Percentiles rank a stretch among this genome's conserved stretches.
Conservation (phyloP, 1,284 basidiomycete species). For the Irpex rosettiformis region DNA sequence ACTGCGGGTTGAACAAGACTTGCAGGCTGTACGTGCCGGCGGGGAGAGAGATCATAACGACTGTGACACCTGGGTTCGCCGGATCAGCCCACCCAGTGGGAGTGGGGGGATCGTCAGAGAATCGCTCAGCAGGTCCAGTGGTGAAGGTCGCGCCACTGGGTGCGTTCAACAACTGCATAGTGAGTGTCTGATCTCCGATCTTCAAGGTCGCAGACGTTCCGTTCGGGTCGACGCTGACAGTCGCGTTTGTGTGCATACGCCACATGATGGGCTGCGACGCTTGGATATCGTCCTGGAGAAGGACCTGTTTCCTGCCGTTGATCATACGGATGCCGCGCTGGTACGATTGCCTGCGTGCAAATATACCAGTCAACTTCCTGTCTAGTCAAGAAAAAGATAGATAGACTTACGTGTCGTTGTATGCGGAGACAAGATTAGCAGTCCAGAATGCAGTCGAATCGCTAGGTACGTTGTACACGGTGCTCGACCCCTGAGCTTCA, state of each 20-base stretch:
- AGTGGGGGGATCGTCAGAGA: slow-evolving; percentile 59
- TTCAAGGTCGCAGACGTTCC: slow-evolving; percentile 63
- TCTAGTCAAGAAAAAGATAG: slow-evolving; percentile 5
- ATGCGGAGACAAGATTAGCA: slow-evolving; percentile 78
- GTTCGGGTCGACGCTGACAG: slow-evolving; percentile 39
- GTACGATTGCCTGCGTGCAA: slow-evolving; percentile 50
- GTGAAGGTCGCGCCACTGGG: slow-evolving; percentile 58
- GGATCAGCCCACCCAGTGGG: slow-evolving; percentile 60
- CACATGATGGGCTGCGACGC: slow-evolving; percentile 67
- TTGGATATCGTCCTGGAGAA: slow-evolving; percentile 85
- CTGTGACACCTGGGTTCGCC: slow-evolving; percentile 75
- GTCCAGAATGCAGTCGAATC: slow-evolving; percentile 84
- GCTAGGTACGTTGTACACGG: slow-evolving; percentile 55
- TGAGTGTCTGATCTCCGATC: slow-evolving; percentile 54
- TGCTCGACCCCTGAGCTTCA: slow-evolving; percentile 78
- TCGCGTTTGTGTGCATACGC: slow-evolving; percentile 95
- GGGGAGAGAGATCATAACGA: slow-evolving; percentile 72
- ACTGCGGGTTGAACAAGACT: slow-evolving; percentile 85
- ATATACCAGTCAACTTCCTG: slow-evolving; percentile 14
- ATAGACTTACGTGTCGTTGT: slow-evolving; percentile 65
- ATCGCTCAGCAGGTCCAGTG: slow-evolving; percentile 45
- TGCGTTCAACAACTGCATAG: slow-evolving; percentile 52
- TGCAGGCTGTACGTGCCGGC: slow-evolving; percentile 73
- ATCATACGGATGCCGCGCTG: slow-evolving; percentile 86
- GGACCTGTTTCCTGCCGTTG: slow-evolving; percentile 88